Evolutionary conservation across 2,329 filamentous ascomycete genomes (phyloP).

Genomic region (Ophiostoma fasciatum): DNA sequence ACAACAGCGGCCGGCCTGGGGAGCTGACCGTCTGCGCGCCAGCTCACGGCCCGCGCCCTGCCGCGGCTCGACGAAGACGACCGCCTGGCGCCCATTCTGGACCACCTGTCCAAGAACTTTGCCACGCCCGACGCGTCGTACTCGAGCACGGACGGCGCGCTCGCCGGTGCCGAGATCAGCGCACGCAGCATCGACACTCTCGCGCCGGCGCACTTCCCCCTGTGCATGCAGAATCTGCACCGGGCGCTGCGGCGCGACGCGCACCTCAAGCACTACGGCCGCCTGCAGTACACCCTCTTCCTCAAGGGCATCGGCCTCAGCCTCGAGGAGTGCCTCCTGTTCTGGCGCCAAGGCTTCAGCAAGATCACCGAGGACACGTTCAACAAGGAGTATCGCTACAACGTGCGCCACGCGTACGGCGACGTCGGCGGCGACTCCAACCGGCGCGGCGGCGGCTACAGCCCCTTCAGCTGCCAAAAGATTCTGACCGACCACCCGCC

Average conservation of each 20-base stretch:
- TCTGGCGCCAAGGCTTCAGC: slow-evolving; percentile 80
- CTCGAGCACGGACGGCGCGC: slow-evolving; percentile 41
- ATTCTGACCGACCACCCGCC: slow-evolving; percentile 82
- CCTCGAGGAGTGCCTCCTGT: slow-evolving; percentile 79
- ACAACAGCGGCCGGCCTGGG: neutral
- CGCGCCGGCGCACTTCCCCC: slow-evolving; percentile 66
- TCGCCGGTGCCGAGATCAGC: slow-evolving; percentile 59
- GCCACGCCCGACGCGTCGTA: slow-evolving; percentile 80
- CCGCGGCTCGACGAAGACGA: slow-evolving; percentile 94
- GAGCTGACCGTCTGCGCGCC: neutral
- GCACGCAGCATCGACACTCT: slow-evolving; percentile 69
- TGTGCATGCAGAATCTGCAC: slow-evolving; percentile 91
- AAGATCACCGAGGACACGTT: slow-evolving; percentile 86
- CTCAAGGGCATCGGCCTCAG: slow-evolving; percentile 87
- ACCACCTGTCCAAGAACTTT: slow-evolving; percentile 89
- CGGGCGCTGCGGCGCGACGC: slow-evolving; percentile 70
- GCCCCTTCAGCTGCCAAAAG: slow-evolving; percentile 87
- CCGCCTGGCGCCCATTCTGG: slow-evolving; percentile 53
- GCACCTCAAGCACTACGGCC: slow-evolving; percentile 85
- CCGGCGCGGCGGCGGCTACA: slow-evolving; percentile 72
- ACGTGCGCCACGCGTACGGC: slow-evolving; percentile 86
- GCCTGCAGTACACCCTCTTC: slow-evolving; percentile 91
- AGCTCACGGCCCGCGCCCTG: slow-evolving; percentile 80
- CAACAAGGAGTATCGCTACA: slow-evolving; percentile 96
- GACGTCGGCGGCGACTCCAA: slow-evolving; percentile 90